These are phyloP conservation scores for Gnomoniopsis sp. DNA, from an alignment of 2,329 filamentous ascomycete genomes.

Conservation along the genomic window DNA sequence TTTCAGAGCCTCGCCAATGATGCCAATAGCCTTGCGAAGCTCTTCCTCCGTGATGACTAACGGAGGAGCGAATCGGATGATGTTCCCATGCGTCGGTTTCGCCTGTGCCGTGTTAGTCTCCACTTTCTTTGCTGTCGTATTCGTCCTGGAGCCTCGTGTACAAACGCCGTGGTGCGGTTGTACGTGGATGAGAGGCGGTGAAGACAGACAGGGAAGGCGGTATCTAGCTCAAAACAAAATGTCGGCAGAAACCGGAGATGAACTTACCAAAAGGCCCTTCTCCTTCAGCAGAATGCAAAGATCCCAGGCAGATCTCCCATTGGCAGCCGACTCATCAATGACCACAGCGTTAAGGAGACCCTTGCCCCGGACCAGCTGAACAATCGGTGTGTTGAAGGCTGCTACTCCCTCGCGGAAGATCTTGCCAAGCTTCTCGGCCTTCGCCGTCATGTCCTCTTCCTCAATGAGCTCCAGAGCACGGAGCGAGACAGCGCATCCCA, in stretches of 20 bases:
- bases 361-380: conserved; percentile 83
- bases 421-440: conserved; percentile 76
- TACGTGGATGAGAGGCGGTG: conserved; percentile 15
- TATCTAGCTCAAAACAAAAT: not conserved
- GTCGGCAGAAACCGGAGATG: conserved; percentile 7
- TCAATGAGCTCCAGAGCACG: conserved; percentile 90
- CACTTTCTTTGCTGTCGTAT: conserved; percentile 9
- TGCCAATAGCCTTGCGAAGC: conserved; percentile 70
- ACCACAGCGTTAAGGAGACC: conserved; percentile 93
- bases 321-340: conserved; percentile 84
- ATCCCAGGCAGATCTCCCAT: conserved; percentile 90
- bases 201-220: conserved; percentile 5
- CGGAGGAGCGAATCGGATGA: conserved; percentile 95
- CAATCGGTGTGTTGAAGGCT: conserved; percentile 74
- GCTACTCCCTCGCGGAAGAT: conserved; percentile 77
- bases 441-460: conserved; percentile 83
- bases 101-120: conserved; percentile 54
- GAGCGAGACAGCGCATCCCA: conserved; percentile 93
- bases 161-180: conserved; percentile 1
- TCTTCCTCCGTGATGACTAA: conserved; percentile 90
- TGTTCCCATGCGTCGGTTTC: conserved; percentile 97
- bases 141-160: not conserved
- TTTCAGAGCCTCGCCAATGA: conserved; percentile 76
- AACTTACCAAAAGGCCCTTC: conserved; percentile 84
- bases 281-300: conserved; percentile 92